Base-by-base conservation (phyloP, 2,329 filamentous ascomycete genomes). In the Coniochaeta prunicola region DNA sequence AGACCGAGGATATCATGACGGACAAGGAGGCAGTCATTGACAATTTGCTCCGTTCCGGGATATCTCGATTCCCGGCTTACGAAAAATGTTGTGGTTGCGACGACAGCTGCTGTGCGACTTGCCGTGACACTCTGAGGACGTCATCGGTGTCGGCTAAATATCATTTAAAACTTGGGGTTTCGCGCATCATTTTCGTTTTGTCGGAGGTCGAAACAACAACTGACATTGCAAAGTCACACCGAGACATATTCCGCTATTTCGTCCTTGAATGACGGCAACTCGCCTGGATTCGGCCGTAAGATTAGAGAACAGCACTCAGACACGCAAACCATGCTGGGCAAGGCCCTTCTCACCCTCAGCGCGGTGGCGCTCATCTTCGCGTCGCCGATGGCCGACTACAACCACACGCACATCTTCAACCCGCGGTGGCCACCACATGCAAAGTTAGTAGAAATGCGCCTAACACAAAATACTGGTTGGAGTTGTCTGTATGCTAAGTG, bases 381-480 rank as follows among this genome's bases (percentile, higher is more conserved):
- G 21, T 67, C 74, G 6, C 67, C 67, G n/a, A 61, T 74, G 1
- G 73, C 73, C 10, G 75, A 77, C 61, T 74, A 69, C 63, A 70
- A 71, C 62, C 64, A 71, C 58, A 76, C 74, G 8, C 76, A 77
- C 61, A 73, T 76, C 57, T 72, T 70, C 63, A 78, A 77, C 60
- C 72, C 75, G 6, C 69, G 71, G 42, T 77, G 75, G 75, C 70
- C 74, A n/a, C 76, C 75, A 2, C 76, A 77, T 59, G 76, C 76
- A 6, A 77, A 76, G 75, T 77, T n/a, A n/a, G n/a, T n/a, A n/a
- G n/a, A n/a, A n/a, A n/a, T n/a, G n/a, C n/a, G n/a, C n/a, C 38
- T 42, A 21, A 19, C 38, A 6, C 8, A 21, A n/a, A n/a, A n/a
- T n/a, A n/a, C n/a, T n/a, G n/a, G n/a, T n/a, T n/a, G n/a, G n/a